phyloP scores from a whole-genome alignment of 2,329 filamentous ascomycete genomes.

The Scedosporium dehoogii region DNA sequence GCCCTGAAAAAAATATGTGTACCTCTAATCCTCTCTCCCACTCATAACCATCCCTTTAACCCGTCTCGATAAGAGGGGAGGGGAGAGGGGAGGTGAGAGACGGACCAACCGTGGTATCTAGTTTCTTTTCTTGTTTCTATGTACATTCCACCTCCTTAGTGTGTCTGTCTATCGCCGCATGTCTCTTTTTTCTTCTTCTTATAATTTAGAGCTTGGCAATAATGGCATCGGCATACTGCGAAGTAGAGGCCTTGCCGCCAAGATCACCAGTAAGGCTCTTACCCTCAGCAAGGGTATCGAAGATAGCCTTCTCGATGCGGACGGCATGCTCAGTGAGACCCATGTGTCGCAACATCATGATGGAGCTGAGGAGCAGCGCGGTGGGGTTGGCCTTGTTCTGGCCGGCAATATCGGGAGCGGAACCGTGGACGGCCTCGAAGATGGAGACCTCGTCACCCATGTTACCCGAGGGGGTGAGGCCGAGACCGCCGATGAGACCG shows the following conservation, averaged over 20 bases:
- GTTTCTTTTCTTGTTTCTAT: background rate
- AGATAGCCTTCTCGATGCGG: conserved; percentile 89
- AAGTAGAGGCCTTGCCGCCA: conserved; percentile 90
- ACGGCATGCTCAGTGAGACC: conserved; percentile 72
- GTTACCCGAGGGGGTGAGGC: conserved; percentile 94
- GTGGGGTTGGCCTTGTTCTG: conserved; percentile 96
- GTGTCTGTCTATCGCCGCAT: background rate
- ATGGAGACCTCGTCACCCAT: conserved; percentile 99
- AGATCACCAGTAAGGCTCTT: conserved; percentile 94
- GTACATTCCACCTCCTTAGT: background rate
- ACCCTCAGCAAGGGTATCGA: conserved; percentile 90
- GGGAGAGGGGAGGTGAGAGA: too few species aligned
- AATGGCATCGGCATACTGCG: conserved; percentile 88
- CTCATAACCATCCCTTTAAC: too few species aligned
- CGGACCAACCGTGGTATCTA: background rate
- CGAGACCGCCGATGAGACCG: conserved; percentile 93
- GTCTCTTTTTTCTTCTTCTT: background rate
- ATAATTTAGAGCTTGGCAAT: conserved; percentile 53
- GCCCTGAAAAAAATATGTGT: background rate
- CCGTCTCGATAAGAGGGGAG: too few species aligned
- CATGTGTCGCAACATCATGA: conserved; percentile 99
- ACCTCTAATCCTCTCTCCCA: conserved; percentile 1
- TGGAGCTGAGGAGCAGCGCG: conserved; percentile 84
- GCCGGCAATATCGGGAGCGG: conserved; percentile 91
- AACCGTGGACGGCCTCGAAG: conserved; percentile 98